Percentiles rank a stretch among this genome's conserved stretches.
Conservation (phyloP, 2,329 filamentous ascomycete genomes). For the Penicillium sclerotigenum region DNA sequence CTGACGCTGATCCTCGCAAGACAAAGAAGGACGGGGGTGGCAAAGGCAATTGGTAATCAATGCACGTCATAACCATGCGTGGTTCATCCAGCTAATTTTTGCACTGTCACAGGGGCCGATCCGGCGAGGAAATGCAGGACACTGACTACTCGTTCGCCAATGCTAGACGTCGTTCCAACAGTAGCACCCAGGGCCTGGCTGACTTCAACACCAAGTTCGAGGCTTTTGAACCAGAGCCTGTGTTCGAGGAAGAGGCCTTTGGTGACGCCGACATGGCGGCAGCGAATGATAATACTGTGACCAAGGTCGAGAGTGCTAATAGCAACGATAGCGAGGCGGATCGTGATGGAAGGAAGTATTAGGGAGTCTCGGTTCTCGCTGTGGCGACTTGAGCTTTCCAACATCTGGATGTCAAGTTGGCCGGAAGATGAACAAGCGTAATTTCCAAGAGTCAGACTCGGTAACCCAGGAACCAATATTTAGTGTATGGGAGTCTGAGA, state of each 20-base stretch:
- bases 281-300: conserved; percentile 14
- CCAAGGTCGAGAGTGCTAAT: conserved; percentile 46
- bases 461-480: background rate
- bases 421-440: background rate
- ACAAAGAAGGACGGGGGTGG: conserved; percentile 95
- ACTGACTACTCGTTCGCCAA: conserved; percentile 80
- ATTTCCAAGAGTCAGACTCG: background rate
- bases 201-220: conserved; percentile 98
- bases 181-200: conserved; percentile 68
- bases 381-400: background rate
- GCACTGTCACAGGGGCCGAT: conserved; percentile 63
- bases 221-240: conserved; percentile 79
- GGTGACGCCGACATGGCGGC: conserved; percentile 56
- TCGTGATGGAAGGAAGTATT: conserved; percentile 11
- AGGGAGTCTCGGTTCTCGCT: background rate
- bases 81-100: conserved; percentile 1
- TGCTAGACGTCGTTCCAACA: conserved; percentile 87
- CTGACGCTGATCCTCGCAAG: conserved; percentile 82
- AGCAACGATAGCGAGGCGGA: conserved; percentile 33
- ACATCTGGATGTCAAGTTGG: background rate
- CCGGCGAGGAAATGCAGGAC: conserved; percentile 81
- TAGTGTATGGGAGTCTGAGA: background rate
- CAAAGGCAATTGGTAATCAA: conserved; percentile 84
- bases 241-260: conserved; percentile 84
- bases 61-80: background rate